phyloP scores from a whole-genome alignment of 164 flowering plant genomes.

The Berberis thunbergii region DNA sequence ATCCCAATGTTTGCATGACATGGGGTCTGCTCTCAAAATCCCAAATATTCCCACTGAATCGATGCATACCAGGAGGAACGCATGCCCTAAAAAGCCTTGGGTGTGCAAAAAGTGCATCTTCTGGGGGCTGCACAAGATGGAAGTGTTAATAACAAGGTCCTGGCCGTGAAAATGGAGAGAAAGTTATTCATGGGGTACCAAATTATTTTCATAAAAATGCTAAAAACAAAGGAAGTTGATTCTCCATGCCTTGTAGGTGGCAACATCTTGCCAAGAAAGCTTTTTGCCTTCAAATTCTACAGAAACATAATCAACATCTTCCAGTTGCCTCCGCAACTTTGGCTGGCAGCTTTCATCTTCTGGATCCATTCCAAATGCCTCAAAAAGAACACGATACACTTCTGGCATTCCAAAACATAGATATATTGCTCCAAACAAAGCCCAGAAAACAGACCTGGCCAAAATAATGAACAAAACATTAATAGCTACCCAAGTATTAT shows the following conservation, averaged over 20 bases:
- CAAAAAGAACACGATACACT: constrained; percentile 96
- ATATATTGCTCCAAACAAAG: constrained; percentile 93
- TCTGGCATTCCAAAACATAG: constrained; percentile 97
- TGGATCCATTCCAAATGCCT: constrained; percentile 97
- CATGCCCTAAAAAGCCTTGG: constrained; percentile 55
- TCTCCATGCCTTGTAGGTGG: constrained; percentile 58
- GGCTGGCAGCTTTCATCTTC: constrained; percentile 97
- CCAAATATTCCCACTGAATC: constrained; percentile 93
- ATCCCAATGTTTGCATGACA: constrained; percentile 78
- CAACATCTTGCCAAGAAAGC: constrained; percentile 90
- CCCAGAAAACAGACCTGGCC: constrained; percentile 93
- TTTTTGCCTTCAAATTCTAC: constrained; percentile 85
- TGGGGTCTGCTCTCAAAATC: constrained; percentile 82
- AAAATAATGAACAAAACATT: constrained; percentile 7
- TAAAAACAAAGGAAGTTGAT: not conserved
- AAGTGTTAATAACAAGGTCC: not conserved
- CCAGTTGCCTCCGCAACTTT: constrained; percentile 79
- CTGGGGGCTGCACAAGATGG: constrained; percentile 16
- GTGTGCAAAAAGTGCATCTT: constrained; percentile 51
- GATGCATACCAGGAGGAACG: constrained; percentile 73
- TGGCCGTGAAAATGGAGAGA: not conserved
- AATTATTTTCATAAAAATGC: not conserved
- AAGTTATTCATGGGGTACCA: not conserved
- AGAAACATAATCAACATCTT: constrained; percentile 95
- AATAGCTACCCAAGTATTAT: not conserved